These are phyloP conservation scores for Boletus rubropictus DNA, from an alignment of 768 basidiomycete genomes.

Conservation along the genomic window DNA sequence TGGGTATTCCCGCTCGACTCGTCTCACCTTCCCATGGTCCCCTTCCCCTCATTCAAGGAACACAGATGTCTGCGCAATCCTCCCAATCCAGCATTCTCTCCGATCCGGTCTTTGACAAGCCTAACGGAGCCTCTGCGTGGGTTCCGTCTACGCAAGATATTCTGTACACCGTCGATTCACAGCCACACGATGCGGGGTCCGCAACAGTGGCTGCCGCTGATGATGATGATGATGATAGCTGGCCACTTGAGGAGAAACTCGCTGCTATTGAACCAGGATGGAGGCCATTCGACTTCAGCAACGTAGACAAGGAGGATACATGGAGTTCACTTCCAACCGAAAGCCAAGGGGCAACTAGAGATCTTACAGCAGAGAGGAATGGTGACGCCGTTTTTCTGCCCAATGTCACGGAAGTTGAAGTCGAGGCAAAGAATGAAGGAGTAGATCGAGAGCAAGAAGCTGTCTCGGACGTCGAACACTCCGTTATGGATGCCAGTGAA, in stretches of 20 bases:
- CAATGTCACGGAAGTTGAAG: slow-evolving; percentile 11
- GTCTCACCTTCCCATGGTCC: slow-evolving; percentile 22
- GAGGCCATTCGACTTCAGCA: slow-evolving; percentile 50
- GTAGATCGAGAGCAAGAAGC: slow-evolving; percentile 9
- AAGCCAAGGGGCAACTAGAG: slow-evolving; percentile 38
- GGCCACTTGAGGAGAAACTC: slow-evolving; percentile 67
- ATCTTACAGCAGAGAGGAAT: slow-evolving; percentile 12
- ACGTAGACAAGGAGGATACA: slow-evolving; percentile 62
- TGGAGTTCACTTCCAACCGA: slow-evolving; percentile 69
- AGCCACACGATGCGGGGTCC: slow-evolving; percentile 21
- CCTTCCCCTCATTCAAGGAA: slow-evolving; percentile 22
- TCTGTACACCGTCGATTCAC: slow-evolving; percentile 40
- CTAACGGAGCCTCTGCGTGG: slow-evolving; percentile 46
- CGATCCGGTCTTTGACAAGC: slow-evolving; percentile 46
- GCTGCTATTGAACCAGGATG: slow-evolving; percentile 49
- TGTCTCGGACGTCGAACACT: slow-evolving; percentile 31
- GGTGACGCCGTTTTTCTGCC: neutral
- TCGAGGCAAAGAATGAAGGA: slow-evolving; percentile 9
- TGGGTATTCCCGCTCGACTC: slow-evolving; percentile 38
- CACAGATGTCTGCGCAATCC: slow-evolving; percentile 44
- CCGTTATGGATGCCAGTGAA: slow-evolving; percentile 28
- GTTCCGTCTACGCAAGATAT: slow-evolving; percentile 57
- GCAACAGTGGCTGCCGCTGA: slow-evolving; percentile 2
- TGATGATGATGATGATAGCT: slow-evolving; percentile 56
- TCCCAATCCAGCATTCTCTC: slow-evolving; percentile 50